Percentiles rank a stretch among this genome's conserved stretches.
phyloP scores from a whole-genome alignment of 2,329 filamentous ascomycete genomes.

The Colletotrichum neosansevieriae region DNA sequence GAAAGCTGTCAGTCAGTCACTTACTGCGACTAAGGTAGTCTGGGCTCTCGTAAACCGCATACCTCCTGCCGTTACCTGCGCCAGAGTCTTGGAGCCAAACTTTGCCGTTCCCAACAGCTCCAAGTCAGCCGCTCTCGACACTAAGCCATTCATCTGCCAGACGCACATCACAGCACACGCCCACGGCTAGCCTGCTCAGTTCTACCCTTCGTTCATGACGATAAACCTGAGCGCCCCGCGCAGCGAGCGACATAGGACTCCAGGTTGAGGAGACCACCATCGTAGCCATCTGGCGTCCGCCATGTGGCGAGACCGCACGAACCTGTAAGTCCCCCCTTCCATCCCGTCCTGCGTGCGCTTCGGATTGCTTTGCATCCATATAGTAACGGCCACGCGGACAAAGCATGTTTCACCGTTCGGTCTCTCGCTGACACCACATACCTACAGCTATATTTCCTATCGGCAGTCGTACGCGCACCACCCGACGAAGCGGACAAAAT shows the following conservation, averaged over 20 bases:
- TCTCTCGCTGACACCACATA: constrained; percentile 47
- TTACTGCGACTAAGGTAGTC: not conserved
- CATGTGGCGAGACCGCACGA: constrained; percentile 99
- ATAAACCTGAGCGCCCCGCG: constrained; percentile 35
- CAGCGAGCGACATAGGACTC: constrained; percentile 38
- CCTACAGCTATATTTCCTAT: constrained; percentile 92
- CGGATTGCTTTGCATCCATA: constrained; percentile 18
- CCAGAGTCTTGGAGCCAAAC: constrained; percentile 8
- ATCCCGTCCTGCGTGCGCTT: constrained; percentile 23
- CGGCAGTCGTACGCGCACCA: constrained; percentile 98
- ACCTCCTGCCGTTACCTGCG: not conserved
- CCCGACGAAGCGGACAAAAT: constrained; percentile 85
- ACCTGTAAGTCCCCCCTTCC: constrained; percentile 75
- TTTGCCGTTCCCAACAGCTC: constrained; percentile 19
- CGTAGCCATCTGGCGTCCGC: constrained; percentile 63
- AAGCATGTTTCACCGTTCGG: constrained; percentile 6
- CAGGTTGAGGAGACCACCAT: constrained; percentile 35
- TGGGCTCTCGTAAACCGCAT: constrained; percentile 2
- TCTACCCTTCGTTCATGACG: constrained; percentile 36
- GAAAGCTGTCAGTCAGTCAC: constrained; percentile 18
- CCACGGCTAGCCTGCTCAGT: not conserved
- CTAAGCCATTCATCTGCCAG: not conserved
- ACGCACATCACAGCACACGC: not conserved
- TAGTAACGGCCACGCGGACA: not conserved
- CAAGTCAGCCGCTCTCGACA: constrained; percentile 24